These are phyloP conservation scores for Lachancea sp. DNA, from an alignment of 805 yeast species.

Conservation along the genomic window DNA sequence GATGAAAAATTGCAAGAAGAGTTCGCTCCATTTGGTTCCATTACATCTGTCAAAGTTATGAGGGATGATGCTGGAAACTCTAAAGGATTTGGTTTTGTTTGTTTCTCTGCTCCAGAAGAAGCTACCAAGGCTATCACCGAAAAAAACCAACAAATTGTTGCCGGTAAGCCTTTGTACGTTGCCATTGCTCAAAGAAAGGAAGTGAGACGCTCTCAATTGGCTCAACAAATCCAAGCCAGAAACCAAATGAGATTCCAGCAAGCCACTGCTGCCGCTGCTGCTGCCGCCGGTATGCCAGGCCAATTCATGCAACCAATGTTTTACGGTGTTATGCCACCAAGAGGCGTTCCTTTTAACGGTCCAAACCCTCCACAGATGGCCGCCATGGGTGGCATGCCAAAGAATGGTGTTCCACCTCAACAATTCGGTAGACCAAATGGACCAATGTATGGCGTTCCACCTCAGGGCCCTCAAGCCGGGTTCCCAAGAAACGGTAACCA, in stretches of 20 bases:
- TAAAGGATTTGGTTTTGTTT: slow-evolving; percentile 97
- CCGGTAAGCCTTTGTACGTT: slow-evolving; percentile 94
- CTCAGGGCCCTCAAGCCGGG: slow-evolving; percentile 58
- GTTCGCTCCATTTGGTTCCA: slow-evolving; percentile 87
- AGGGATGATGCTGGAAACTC: slow-evolving; percentile 90
- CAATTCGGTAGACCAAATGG: slow-evolving; percentile 63
- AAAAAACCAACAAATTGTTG: slow-evolving; percentile 95
- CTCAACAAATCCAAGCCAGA: slow-evolving; percentile 97
- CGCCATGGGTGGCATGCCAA: slow-evolving; percentile 57
- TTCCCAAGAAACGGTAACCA: slow-evolving; percentile 36
- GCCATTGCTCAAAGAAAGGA: slow-evolving; percentile 99
- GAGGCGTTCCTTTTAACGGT: slow-evolving; percentile 74
- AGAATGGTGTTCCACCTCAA: slow-evolving; percentile 51
- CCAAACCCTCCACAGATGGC: slow-evolving; percentile 77
- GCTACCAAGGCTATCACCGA: slow-evolving; percentile 97
- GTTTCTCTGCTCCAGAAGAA: slow-evolving; percentile 97
- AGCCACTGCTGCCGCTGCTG: slow-evolving; percentile 49
- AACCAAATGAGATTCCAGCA: slow-evolving; percentile 98
- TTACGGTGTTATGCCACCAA: slow-evolving; percentile 60
- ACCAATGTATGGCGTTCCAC: slow-evolving; percentile 83
- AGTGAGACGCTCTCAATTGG: slow-evolving; percentile 92
- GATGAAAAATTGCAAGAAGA: slow-evolving; percentile 89
- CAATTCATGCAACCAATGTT: slow-evolving; percentile 38
- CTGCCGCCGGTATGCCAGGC: slow-evolving; percentile 37
- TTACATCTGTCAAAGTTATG: slow-evolving; percentile 96